Evolutionary conservation across 768 basidiomycete species (phyloP).

Genomic region (Mycena indigotica): DNA sequence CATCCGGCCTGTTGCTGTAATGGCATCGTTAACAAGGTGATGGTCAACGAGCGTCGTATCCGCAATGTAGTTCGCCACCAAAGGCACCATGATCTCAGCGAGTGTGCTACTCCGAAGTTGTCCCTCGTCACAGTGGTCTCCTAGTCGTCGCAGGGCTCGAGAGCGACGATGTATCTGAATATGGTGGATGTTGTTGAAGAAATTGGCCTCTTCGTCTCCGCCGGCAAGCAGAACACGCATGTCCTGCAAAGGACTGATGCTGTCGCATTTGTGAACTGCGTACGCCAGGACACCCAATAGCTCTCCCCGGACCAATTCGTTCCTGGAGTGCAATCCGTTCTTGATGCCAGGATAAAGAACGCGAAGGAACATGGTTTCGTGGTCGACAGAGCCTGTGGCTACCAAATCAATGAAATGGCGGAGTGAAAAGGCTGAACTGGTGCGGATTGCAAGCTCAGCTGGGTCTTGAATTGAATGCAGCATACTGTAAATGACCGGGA

Average conservation of each 20-base stretch:
- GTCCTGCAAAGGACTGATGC: constrained; percentile 67
- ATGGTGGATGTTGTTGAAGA: constrained; percentile 95
- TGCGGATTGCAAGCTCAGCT: constrained; percentile 83
- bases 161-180: constrained; percentile 89
- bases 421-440: constrained; percentile 74
- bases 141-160: constrained; percentile 82
- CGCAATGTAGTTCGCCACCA: constrained; percentile 79
- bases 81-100: constrained; percentile 82
- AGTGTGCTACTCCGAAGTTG: constrained; percentile 69
- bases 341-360: constrained; percentile 78
- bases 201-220: constrained; percentile 92
- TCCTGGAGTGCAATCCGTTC: constrained; percentile 74
- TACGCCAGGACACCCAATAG: constrained; percentile 76
- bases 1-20: constrained; percentile 75
- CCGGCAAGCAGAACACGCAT: constrained; percentile 79
- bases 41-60: constrained; percentile 70
- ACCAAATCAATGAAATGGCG: constrained; percentile 75
- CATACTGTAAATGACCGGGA: constrained; percentile 80
- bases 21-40: constrained; percentile 88
- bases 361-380: constrained; percentile 59
- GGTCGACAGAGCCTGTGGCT: constrained; percentile 43
- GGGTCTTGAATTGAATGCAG: constrained; percentile 87
- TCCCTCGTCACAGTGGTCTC: constrained; percentile 71
- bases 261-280: constrained; percentile 65
- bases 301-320: constrained; percentile 87